A percentile compares a stretch with the other conserved stretches of the same genome.
Evolutionary conservation across 192 early-diverging fungal genomes (phyloP).

Genomic region (Ambispora gerdemannii): DNA sequence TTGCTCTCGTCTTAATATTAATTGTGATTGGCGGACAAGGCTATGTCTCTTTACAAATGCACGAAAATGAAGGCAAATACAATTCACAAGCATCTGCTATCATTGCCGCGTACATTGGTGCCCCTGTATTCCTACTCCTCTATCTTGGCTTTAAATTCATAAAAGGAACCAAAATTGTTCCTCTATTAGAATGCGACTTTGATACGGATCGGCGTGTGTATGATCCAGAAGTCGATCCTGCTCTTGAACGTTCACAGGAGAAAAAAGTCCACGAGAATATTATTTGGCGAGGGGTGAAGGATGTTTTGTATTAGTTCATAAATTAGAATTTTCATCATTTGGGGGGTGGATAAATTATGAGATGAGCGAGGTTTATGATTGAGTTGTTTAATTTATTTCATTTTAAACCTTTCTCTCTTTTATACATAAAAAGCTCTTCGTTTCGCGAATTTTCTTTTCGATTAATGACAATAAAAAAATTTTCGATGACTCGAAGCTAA

Average conservation of each 20-base stretch:
- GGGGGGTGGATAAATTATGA: too few species aligned
- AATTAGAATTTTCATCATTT: too few species aligned
- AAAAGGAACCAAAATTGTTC: conserved; percentile 62
- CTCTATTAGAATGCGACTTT: conserved; percentile 62
- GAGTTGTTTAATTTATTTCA: too few species aligned
- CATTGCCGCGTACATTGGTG: conserved; percentile 54
- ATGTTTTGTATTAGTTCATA: background rate
- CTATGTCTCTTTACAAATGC: conserved; percentile 49
- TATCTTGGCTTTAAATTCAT: conserved; percentile 63
- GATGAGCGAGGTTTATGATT: too few species aligned
- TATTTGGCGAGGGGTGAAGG: background rate
- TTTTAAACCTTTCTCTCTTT: too few species aligned
- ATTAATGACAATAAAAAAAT: too few species aligned
- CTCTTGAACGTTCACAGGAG: background rate
- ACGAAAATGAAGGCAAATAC: conserved; percentile 51
- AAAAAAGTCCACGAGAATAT: background rate
- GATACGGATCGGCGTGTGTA: background rate
- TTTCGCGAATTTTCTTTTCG: too few species aligned
- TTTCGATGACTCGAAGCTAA: too few species aligned
- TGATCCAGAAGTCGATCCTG: background rate
- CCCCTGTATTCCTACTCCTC: conserved; percentile 60
- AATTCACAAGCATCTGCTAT: conserved; percentile 36
- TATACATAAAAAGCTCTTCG: too few species aligned
- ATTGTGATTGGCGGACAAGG: conserved; percentile 61
- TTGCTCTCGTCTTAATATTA: conserved; percentile 62